A percentile compares a stretch with the other conserved stretches of the same genome.
phyloP scores from a whole-genome alignment of 495 filamentous ascomycete species.

The Darksidea phi region DNA sequence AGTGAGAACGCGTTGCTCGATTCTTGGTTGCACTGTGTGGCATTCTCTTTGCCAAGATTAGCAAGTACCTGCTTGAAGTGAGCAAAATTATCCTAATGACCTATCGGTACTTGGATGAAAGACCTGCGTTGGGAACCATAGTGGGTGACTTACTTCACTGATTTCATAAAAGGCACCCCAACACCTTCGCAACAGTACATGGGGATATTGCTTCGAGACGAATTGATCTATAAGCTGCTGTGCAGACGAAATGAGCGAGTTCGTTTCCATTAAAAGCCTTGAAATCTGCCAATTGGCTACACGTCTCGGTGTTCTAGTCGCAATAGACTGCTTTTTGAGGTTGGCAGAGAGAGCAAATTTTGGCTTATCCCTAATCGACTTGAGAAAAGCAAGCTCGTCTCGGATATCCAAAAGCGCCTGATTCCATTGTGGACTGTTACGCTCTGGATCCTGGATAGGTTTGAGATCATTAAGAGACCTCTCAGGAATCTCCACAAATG shows the following conservation, averaged over 20 bases:
- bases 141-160: constrained; percentile 3
- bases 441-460: background rate
- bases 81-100: too few species aligned
- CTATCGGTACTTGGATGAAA: too few species aligned
- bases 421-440: background rate
- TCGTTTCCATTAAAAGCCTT: background rate
- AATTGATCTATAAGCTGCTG: constrained; percentile 3
- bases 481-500: background rate
- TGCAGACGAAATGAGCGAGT: background rate
- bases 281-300: background rate
- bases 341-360: background rate
- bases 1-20: background rate
- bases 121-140: too few species aligned
- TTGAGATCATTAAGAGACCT: background rate
- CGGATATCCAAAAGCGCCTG: too few species aligned
- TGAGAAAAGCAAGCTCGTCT: background rate
- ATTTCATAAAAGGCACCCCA: constrained; percentile 2
- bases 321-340: too few species aligned
- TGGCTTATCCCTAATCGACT: background rate
- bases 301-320: background rate
- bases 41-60: background rate
- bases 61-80: too few species aligned
- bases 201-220: constrained; percentile 4
- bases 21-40: background rate
- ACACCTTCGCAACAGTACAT: background rate